Percentiles rank a stretch among this genome's conserved stretches.
phyloP scores from a whole-genome alignment of 495 filamentous ascomycete species.

The Chaetomium fimeti region DNA sequence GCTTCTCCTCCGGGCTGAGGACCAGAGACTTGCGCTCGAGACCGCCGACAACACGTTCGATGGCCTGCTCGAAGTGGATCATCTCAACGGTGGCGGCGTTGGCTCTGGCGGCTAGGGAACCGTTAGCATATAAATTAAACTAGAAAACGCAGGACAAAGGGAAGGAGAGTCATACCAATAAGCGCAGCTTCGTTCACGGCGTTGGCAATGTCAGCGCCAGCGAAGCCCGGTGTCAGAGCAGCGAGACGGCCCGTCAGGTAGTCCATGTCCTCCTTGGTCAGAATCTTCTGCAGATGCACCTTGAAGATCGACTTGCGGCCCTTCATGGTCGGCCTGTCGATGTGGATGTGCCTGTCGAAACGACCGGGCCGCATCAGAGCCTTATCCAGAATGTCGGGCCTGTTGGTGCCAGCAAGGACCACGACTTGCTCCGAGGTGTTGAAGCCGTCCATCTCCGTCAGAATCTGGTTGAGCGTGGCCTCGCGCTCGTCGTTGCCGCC shows the following conservation, averaged over 20 bases:
- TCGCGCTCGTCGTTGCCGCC: conserved; percentile 97
- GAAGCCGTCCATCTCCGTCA: conserved; percentile 99
- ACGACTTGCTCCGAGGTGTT: conserved; percentile 97
- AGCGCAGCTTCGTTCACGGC: conserved; percentile 96
- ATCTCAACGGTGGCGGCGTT: conserved; percentile 76
- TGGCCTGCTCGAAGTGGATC: conserved; percentile 92
- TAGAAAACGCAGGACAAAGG: conserved; percentile 1
- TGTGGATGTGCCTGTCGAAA: conserved; percentile 92
- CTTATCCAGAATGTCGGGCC: conserved; percentile 90
- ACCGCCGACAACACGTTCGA: conserved; percentile 94
- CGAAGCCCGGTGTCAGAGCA: conserved; percentile 91
- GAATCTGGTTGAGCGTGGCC: conserved; percentile 93
- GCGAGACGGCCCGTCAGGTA: conserved; percentile 82
- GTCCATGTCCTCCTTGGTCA: conserved; percentile 84
- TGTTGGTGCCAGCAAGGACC: conserved; percentile 95
- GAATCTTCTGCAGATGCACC: conserved; percentile 89
- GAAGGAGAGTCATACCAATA: conserved; percentile 66
- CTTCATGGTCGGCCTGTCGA: conserved; percentile 94
- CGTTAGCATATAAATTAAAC: conserved; percentile 29
- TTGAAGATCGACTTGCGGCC: conserved; percentile 94
- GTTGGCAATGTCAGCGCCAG: conserved; percentile 97
- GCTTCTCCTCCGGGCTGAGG: conserved; percentile 88
- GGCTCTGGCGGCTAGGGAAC: conserved; percentile 67
- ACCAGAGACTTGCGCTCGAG: conserved; percentile 95
- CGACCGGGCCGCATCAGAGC: conserved; percentile 94